Evolutionary conservation across 306 rosid species (phyloP), one percentile per base, ranked within the genome.

Genomic region (Citrullus colocynthis): DNA sequence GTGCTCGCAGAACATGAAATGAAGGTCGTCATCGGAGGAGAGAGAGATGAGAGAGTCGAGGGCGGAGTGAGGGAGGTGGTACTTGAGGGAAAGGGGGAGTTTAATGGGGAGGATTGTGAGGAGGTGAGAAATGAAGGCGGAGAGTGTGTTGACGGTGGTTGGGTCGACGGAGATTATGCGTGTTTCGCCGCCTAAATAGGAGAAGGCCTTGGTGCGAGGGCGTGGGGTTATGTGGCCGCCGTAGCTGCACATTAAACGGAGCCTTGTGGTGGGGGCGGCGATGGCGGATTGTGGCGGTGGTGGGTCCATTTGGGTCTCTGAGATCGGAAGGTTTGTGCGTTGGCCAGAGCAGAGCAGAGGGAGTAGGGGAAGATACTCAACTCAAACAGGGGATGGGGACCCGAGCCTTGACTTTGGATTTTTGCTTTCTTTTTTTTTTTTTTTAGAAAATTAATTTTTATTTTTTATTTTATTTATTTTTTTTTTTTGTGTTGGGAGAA

Each of bases 201-300:
- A 83, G 63, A 89, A 80, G 7, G 87, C 57, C 74, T 73, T 83
- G 57, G 80, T 60, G 80, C 84, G 83, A 0, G 87, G 90, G 12
- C 87, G 88, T 4, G 80, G 85, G 70, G 83, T 81, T 70, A 89
- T 78, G 18, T 83, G 86, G 4, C 93, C 91, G 74, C 93, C 86
- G 54, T 89, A 83, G 84, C 91, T 89, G 83, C 91, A 89, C 93
- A 89, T 84, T 14, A 89, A 74, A 2, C 93, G 93, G 66, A 89
- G 81, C 79, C 87, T 89, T 7, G 75, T 2, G 37, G 52, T 28
- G 77, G 60, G 9, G 8, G 83, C 0, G 71, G 70, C 2, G 42
- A 0, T 34, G 70, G 20, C 3, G 54, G 80, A 10, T 5, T 9
- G 51, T 57, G 84, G 44, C 13, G 62, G 79, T 4, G 76, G 82